phyloP scores from a whole-genome alignment of 108 stramenopile genomes.

The Pseudonitzschia multiseries region DNA sequence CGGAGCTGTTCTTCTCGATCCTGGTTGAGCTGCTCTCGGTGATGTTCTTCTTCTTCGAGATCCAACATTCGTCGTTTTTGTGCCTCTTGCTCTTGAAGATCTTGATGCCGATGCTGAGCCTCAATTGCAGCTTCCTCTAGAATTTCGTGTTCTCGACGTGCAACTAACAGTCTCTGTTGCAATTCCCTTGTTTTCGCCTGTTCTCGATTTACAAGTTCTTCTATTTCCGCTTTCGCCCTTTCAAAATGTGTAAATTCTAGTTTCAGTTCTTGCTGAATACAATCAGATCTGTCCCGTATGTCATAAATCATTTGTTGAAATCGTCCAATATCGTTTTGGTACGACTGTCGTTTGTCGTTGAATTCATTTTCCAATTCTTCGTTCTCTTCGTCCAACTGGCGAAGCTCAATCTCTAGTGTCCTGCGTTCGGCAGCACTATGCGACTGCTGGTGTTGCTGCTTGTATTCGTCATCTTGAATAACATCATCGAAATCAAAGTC shows the following conservation, averaged over 20 bases:
- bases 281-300: not conserved
- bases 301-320: not conserved
- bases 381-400: not conserved
- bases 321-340: not conserved
- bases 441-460: not conserved
- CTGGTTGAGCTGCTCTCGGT: not conserved
- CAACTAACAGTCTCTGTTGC: not conserved
- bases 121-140: not conserved
- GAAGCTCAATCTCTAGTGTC: not conserved
- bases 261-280: constrained; percentile 5
- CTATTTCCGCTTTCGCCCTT: not conserved
- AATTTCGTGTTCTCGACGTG: not conserved
- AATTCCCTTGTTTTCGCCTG: not conserved
- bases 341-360: not conserved
- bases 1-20: constrained; percentile 1
- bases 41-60: constrained; percentile 7
- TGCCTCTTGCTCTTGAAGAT: not conserved
- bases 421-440: constrained; percentile 3
- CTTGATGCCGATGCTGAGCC: not conserved
- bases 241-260: not conserved
- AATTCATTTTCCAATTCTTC: not conserved
- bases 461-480: not conserved
- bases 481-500: not conserved
- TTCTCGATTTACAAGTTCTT: not conserved
- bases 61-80: not conserved